phyloP scores from a whole-genome alignment of 371 early-diverging fungal genomes.

The Rhizopus sp. region DNA sequence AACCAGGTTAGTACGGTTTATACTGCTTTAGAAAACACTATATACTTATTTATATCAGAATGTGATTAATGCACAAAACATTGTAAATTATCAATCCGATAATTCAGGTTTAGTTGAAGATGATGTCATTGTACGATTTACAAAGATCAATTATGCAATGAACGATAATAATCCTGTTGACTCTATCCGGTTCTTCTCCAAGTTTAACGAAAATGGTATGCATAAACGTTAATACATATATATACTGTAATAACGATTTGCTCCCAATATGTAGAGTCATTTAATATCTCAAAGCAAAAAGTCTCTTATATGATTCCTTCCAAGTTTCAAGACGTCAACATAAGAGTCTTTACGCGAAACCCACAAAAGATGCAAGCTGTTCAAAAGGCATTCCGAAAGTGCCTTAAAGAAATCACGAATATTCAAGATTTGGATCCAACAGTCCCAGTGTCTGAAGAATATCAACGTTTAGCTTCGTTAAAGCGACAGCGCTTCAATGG shows the following conservation, averaged over 20 bases:
- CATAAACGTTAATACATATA: not conserved
- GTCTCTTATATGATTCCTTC: slow-evolving; percentile 75
- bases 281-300: slow-evolving; percentile 67
- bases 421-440: slow-evolving; percentile 4
- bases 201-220: slow-evolving; percentile 58
- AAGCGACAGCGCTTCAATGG: slow-evolving; percentile 1
- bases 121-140: slow-evolving; percentile 77
- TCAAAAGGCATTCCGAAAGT: slow-evolving; percentile 60
- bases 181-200: slow-evolving; percentile 77
- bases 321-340: slow-evolving; percentile 69
- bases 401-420: slow-evolving; percentile 7
- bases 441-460: slow-evolving; percentile 4
- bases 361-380: slow-evolving; percentile 58
- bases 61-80: slow-evolving; percentile 54
- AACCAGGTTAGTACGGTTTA: slow-evolving; percentile 37
- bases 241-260: not conserved
- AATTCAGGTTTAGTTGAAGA: slow-evolving; percentile 55
- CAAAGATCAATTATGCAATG: slow-evolving; percentile 82
- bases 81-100: slow-evolving; percentile 58
- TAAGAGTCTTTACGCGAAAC: slow-evolving; percentile 70
- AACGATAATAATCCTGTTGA: slow-evolving; percentile 86
- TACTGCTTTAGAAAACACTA: not conserved
- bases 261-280: slow-evolving; percentile 41
- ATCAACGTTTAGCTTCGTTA: slow-evolving; percentile 1
- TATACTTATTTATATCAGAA: slow-evolving; percentile 25